Percentiles rank a stretch among this genome's conserved stretches.
Evolutionary conservation across 768 basidiomycete genomes (phyloP).

Genomic region (Tricholoma hemisulphureum): DNA sequence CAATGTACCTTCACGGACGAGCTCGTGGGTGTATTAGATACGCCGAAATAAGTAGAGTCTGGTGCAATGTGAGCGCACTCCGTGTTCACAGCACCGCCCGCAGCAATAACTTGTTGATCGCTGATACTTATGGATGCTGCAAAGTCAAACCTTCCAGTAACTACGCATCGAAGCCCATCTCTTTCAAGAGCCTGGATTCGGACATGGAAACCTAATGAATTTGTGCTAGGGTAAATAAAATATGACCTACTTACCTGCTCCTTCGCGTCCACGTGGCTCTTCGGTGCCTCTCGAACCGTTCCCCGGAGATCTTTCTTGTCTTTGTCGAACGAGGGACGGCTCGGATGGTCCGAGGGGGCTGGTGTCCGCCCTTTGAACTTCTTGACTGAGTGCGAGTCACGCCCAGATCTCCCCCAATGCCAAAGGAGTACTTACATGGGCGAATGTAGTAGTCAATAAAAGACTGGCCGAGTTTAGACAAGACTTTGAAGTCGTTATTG

Average conservation of each 20-base stretch:
- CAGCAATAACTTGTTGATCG: background rate
- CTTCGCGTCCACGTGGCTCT: slow-evolving; percentile 3
- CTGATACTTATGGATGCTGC: background rate
- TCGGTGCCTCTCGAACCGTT: background rate
- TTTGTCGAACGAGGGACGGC: background rate
- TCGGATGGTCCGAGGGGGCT: background rate
- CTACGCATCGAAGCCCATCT: slow-evolving; percentile 11
- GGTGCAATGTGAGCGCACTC: slow-evolving; percentile 12
- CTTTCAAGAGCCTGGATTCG: slow-evolving; percentile 7
- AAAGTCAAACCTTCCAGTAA: slow-evolving; percentile 8
- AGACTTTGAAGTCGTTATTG: background rate
- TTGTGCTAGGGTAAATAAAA: background rate
- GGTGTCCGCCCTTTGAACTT: background rate
- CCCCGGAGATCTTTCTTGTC: background rate
- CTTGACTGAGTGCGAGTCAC: slow-evolving; percentile 4
- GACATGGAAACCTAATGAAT: background rate
- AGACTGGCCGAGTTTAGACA: background rate
- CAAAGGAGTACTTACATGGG: slow-evolving; percentile 1
- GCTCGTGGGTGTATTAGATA: background rate
- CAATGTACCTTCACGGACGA: background rate
- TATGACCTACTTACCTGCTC: background rate
- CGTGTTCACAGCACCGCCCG: slow-evolving; percentile 6
- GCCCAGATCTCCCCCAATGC: background rate
- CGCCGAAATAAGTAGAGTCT: slow-evolving; percentile 7
- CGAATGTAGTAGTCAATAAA: slow-evolving; percentile 6